Evolutionary conservation across 331 rosid species (phyloP).

Genomic region (Acacia concinna): DNA sequence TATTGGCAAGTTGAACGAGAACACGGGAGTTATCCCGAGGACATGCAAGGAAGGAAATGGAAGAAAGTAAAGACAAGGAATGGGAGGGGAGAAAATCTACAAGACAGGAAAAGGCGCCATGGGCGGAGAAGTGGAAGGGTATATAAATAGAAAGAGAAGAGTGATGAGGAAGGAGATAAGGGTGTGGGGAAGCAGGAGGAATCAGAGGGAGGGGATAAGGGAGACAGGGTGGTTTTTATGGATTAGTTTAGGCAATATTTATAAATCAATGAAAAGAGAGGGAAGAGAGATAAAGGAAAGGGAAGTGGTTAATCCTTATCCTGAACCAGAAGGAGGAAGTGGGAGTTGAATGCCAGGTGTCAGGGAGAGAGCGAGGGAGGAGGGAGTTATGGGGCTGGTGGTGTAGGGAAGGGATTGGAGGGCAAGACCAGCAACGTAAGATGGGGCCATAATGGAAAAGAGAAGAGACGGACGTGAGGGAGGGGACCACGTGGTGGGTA

Average conservation of each 20-base stretch:
- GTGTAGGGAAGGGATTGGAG: not conserved
- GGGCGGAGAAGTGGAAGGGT: not conserved
- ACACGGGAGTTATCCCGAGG: not conserved
- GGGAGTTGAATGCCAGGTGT: not conserved
- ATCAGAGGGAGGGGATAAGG: not conserved
- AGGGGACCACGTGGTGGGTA: not conserved
- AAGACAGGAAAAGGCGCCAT: constrained; percentile 1
- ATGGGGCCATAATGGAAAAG: not conserved
- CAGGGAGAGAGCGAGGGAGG: not conserved
- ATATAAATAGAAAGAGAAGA: not conserved
- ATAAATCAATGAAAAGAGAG: not conserved
- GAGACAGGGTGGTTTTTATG: not conserved
- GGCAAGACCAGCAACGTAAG: not conserved
- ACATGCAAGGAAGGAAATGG: not conserved
- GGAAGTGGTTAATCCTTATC: constrained; percentile 33
- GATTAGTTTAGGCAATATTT: too few relatives aligned
- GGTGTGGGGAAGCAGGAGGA: too few relatives aligned
- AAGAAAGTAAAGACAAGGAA: not conserved
- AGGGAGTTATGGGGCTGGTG: constrained; percentile 1
- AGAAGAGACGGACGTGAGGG: not conserved
- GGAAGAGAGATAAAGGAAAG: not conserved
- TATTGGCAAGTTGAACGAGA: not conserved
- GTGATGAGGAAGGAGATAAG: not conserved
- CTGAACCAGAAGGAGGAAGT: not conserved
- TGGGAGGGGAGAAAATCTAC: not conserved